Conservation (phyloP, 495 filamentous ascomycete species). For the Talaromyces proteolyticus region DNA sequence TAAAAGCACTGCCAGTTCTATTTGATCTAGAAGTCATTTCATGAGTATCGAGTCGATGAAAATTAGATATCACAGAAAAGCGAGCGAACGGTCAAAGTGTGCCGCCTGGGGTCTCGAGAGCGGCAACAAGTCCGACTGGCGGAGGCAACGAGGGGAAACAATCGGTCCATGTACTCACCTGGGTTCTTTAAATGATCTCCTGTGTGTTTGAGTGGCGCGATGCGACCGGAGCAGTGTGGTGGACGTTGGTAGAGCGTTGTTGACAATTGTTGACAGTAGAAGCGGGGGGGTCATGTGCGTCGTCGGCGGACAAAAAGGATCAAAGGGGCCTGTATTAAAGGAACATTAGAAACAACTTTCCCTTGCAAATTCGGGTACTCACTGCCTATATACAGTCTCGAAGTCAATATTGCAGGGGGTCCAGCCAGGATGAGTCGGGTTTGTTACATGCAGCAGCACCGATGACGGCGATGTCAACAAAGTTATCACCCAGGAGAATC, state of each 20-base stretch:
- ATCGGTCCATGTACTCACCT: not conserved
- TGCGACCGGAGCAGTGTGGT: too few species aligned
- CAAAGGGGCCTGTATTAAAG: too few species aligned
- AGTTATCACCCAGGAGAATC: too few species aligned
- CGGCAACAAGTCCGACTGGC: not conserved
- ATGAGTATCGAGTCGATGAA: constrained; percentile 23
- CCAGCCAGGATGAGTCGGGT: too few species aligned
- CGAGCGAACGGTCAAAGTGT: not conserved
- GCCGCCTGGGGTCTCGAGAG: not conserved
- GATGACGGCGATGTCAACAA: too few species aligned
- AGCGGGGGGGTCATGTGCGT: not conserved
- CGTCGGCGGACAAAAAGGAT: too few species aligned
- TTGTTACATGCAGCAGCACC: too few species aligned
- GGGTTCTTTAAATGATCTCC: not conserved
- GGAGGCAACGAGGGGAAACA: not conserved
- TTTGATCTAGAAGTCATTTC: constrained; percentile 6
- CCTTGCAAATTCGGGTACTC: too few species aligned
- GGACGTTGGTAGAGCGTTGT: not conserved
- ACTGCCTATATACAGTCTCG: too few species aligned
- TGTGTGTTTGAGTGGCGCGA: not conserved
- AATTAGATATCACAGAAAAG: not conserved
- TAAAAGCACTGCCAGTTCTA: constrained; percentile 19
- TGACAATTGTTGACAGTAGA: not conserved
- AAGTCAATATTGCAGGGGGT: too few species aligned
- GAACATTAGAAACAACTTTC: too few species aligned